Percentiles rank a stretch among this genome's conserved stretches.
Evolutionary conservation across 352 stramenopile species (phyloP).

Genomic region (Globisporangium cylindrosporum): DNA sequence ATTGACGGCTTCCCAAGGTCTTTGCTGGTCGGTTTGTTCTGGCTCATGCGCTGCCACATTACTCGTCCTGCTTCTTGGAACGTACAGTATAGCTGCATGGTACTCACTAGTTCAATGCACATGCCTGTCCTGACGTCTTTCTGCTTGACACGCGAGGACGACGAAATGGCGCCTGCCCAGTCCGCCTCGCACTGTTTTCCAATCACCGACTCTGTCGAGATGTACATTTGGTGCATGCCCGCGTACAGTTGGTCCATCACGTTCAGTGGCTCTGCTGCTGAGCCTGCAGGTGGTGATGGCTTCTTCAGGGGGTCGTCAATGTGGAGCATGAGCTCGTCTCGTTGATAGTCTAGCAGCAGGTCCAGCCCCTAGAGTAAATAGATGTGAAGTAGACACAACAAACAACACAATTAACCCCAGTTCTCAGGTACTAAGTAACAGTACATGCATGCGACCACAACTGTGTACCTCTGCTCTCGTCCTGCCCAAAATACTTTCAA

Average conservation of each 20-base stretch:
- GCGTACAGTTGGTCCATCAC: slow-evolving; percentile 2
- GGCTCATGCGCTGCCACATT: slow-evolving; percentile 10
- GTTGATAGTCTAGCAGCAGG: background rate
- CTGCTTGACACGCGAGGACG: background rate
- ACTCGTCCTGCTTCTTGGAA: slow-evolving; percentile 11
- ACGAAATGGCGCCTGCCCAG: background rate
- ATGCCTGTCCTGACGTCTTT: background rate
- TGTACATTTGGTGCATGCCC: slow-evolving; percentile 7
- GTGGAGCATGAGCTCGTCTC: background rate
- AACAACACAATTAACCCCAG: background rate
- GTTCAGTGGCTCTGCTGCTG: background rate
- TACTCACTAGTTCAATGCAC: slow-evolving; percentile 3
- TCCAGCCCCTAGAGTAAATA: background rate
- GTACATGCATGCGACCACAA: background rate
- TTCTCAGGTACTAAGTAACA: background rate
- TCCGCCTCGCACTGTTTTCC: background rate
- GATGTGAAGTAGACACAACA: background rate
- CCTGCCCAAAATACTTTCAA: background rate
- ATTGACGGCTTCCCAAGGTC: background rate
- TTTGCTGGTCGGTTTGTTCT: background rate
- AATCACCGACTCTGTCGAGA: background rate
- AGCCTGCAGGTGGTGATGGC: background rate
- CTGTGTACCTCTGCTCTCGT: background rate
- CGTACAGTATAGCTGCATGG: background rate
- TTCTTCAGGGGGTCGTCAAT: background rate